A percentile compares a stretch with the other conserved stretches of the same genome.
Evolutionary conservation across 2,329 filamentous ascomycete species (phyloP).

Genomic region (Didymella arachidicola): DNA sequence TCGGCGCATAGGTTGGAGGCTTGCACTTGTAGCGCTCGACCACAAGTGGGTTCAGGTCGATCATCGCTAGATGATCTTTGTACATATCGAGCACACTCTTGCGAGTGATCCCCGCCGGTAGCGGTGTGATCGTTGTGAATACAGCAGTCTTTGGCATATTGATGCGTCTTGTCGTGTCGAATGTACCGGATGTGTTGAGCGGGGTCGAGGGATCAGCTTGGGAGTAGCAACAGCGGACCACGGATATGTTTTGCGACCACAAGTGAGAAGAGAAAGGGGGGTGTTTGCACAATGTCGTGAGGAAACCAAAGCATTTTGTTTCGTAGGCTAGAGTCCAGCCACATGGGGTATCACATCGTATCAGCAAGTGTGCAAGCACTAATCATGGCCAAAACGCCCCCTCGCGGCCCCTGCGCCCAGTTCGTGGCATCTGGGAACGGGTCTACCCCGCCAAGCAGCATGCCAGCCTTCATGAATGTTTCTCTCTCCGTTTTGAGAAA

Average conservation of each 20-base stretch:
- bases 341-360: conserved; percentile 27
- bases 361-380: conserved; percentile 22
- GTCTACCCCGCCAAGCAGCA: conserved; percentile 33
- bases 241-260: conserved; percentile 2
- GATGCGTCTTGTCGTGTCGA: conserved; percentile 8
- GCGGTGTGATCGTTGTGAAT: conserved; percentile 80
- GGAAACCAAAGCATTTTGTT: conserved; percentile 38
- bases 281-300: conserved; percentile 30
- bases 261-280: conserved; percentile 22
- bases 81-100: conserved; percentile 77
- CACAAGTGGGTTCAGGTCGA: conserved; percentile 85
- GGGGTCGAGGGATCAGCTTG: conserved; percentile 7
- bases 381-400: conserved; percentile 20
- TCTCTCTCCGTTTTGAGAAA: conserved; percentile 8
- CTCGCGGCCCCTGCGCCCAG: conserved; percentile 30
- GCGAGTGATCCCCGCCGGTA: conserved; percentile 73
- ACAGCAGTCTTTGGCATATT: conserved; percentile 73
- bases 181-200: neutral
- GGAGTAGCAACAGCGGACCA: conserved; percentile 1
- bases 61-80: conserved; percentile 82
- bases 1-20: conserved; percentile 69
- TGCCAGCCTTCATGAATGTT: conserved; percentile 27
- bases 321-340: conserved; percentile 30
- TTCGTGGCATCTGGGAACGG: conserved; percentile 28
- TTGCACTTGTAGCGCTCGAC: conserved; percentile 73